phyloP scores from a whole-genome alignment of 208 protist genomes.

The Wallacemonas sp. region DNA sequence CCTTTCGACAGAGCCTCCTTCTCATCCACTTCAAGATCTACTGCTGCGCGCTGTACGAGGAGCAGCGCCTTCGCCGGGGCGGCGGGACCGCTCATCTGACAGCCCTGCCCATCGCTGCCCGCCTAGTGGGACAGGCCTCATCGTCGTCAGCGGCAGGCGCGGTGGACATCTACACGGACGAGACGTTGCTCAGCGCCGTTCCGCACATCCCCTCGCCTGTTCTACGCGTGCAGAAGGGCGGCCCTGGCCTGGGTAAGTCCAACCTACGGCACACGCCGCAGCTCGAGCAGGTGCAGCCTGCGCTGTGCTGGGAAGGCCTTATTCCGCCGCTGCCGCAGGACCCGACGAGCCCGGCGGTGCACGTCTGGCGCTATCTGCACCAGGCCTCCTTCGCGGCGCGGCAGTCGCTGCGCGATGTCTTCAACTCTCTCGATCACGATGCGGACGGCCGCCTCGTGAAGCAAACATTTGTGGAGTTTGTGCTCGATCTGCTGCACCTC shows the following conservation, averaged over 20 bases:
- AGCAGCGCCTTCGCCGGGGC: slow-evolving; percentile 36
- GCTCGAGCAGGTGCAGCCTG: slow-evolving; percentile 32
- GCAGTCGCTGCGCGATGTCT: slow-evolving; percentile 76
- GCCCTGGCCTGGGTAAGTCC: slow-evolving; percentile 31
- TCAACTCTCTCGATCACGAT: slow-evolving; percentile 58
- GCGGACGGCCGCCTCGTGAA: slow-evolving; percentile 59
- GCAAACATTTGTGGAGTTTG: slow-evolving; percentile 68
- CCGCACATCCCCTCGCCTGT: slow-evolving; percentile 55
- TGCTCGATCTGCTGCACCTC: slow-evolving; percentile 73
- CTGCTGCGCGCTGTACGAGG: slow-evolving; percentile 74
- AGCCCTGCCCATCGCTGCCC: background rate
- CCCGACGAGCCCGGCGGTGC: slow-evolving; percentile 34
- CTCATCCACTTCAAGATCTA: slow-evolving; percentile 84
- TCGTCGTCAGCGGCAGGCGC: no score
- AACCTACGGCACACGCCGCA: slow-evolving; percentile 24
- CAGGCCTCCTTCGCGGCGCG: slow-evolving; percentile 34
- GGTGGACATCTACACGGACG: background rate
- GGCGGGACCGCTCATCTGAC: slow-evolving; percentile 21
- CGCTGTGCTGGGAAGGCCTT: slow-evolving; percentile 69
- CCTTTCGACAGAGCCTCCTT: slow-evolving; percentile 76
- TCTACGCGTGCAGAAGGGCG: slow-evolving; percentile 47
- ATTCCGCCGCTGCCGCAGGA: slow-evolving; percentile 39
- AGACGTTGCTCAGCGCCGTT: slow-evolving; percentile 25
- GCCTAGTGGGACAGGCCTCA: no score
- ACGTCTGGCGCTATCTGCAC: slow-evolving; percentile 60